These are phyloP conservation scores for Dactylis glomerata DNA, from an alignment of 176 grass and related monocot species.

Conservation along the genomic window DNA sequence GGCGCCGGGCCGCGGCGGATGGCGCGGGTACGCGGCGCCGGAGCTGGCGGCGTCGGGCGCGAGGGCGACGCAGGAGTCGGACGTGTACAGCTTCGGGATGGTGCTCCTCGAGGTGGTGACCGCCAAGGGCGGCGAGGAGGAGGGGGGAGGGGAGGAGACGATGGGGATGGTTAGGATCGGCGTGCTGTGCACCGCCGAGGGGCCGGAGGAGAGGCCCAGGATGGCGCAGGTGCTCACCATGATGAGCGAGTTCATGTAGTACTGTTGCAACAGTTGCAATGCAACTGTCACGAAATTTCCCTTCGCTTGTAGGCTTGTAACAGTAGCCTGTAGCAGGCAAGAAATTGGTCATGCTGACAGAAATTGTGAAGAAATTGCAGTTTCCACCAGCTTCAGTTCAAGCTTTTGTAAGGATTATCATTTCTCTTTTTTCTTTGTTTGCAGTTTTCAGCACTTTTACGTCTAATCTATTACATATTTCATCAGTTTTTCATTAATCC, in stretches of 20 bases:
- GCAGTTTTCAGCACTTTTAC: no score
- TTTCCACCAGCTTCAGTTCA: no score
- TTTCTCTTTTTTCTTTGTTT: no score
- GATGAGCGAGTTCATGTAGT: slow-evolving; percentile 62
- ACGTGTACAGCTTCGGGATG: slow-evolving; percentile 61
- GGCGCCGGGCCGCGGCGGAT: background rate
- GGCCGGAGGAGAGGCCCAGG: slow-evolving; percentile 52
- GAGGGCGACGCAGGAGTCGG: slow-evolving; percentile 58
- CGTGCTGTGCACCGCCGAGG: slow-evolving; percentile 63
- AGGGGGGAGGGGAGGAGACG: slow-evolving; percentile 27
- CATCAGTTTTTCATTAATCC: no score
- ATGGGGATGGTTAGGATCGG: slow-evolving; percentile 72
- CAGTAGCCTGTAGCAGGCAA: background rate
- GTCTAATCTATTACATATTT: no score
- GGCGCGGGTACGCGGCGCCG: slow-evolving; percentile 60
- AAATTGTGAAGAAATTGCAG: background rate
- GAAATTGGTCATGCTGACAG: background rate
- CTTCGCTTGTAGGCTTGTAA: background rate
- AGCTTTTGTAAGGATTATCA: no score
- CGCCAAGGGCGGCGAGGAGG: slow-evolving; percentile 27
- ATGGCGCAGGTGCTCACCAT: slow-evolving; percentile 59
- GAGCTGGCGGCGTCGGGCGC: slow-evolving; percentile 42
- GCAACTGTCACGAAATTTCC: background rate
- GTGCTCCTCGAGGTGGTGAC: slow-evolving; percentile 53
- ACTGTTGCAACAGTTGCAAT: background rate